These are phyloP conservation scores for Flaveria floridana DNA, from an alignment of 140 eudicot genomes.

Conservation along the genomic window DNA sequence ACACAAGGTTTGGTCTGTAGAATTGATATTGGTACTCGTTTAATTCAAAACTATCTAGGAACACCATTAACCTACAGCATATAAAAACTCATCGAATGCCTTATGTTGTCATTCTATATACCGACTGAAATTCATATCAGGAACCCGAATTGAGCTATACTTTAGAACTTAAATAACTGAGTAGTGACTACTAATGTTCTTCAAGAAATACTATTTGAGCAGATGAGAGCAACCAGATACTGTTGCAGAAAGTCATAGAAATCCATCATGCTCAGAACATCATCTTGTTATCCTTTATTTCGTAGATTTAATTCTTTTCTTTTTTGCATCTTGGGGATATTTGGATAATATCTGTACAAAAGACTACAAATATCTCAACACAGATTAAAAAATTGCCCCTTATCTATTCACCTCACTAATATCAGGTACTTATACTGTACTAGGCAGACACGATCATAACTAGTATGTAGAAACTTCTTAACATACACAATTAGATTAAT, in stretches of 20 bases:
- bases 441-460: not conserved
- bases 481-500: not conserved
- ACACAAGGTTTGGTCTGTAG: conserved; percentile 8
- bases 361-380: not conserved
- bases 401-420: not conserved
- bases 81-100: not conserved
- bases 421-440: not conserved
- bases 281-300: not conserved
- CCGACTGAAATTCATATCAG: not conserved
- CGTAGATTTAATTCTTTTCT: not conserved
- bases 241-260: not conserved
- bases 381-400: not conserved
- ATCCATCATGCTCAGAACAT: not conserved
- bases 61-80: conserved; percentile 7
- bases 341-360: not conserved
- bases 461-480: not conserved
- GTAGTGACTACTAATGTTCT: not conserved
- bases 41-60: conserved; percentile 25
- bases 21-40: not conserved
- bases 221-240: not conserved
- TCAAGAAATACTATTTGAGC: not conserved
- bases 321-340: not conserved
- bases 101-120: not conserved
- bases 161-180: not conserved
- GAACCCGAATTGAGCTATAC: not conserved